These are phyloP conservation scores for Dittrichia graveolens DNA, from an alignment of 129 eudicot species.

Conservation along the genomic window DNA sequence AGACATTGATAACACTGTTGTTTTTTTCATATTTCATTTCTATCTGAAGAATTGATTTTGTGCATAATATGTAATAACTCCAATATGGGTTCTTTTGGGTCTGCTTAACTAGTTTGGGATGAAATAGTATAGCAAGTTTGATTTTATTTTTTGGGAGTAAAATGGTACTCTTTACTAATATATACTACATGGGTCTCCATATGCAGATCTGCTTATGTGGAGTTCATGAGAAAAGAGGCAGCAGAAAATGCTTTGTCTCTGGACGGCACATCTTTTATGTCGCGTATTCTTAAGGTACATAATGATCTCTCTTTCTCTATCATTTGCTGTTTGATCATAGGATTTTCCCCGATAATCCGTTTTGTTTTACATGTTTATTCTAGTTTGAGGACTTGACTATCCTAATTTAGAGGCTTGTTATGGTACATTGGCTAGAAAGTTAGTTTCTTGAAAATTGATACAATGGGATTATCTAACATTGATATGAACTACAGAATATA, in stretches of 20 bases:
- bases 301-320: background rate
- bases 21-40: background rate
- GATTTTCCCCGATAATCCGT: background rate
- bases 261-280: conserved; percentile 89
- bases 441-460: background rate
- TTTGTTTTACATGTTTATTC: background rate
- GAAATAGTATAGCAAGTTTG: background rate
- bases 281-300: conserved; percentile 87
- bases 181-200: conserved; percentile 16
- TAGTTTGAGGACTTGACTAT: background rate
- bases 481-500: no score
- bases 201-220: conserved; percentile 92
- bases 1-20: background rate
- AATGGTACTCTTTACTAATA: background rate
- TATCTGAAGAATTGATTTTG: background rate
- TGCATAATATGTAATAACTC: background rate
- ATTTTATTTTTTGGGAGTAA: background rate
- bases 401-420: background rate
- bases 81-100: background rate
- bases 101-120: background rate
- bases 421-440: background rate
- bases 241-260: conserved; percentile 83
- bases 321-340: background rate
- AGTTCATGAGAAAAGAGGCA: conserved; percentile 77
- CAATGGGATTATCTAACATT: background rate